Evolutionary conservation across 1,139 yeast genomes (phyloP), one percentile per base, ranked within the genome.

Genomic region (Debaryomyces sp.): DNA sequence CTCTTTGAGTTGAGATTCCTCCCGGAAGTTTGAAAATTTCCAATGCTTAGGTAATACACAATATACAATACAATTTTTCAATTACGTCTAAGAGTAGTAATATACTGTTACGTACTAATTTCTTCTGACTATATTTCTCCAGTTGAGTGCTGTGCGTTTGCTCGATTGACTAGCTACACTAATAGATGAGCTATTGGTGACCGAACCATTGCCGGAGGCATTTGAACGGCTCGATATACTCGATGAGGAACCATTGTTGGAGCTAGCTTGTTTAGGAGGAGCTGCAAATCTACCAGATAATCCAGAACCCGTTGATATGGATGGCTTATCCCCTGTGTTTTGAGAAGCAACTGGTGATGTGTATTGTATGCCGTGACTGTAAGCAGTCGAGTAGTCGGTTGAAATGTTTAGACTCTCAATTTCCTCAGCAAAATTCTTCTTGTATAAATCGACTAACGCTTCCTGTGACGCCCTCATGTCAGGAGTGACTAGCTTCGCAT

Each of bases 361-460:
- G 17, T 38, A 38, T 22, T 38, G 36, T 10, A 48, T 10, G n/a
- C 15, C 53, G 47, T 66, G 71, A 49, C 64, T 63, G 55, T 69
- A 69, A 12, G 55, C 55, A 27, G 55, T 46, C 1, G 71, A 74
- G 52, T 68, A 65, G 48, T 70, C 73, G 18, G 76, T 70, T 6
- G 66, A 58, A 36, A 75, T 60, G 60, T 64, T 69, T 64, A 73
- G 70, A 21, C 50, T 57, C 43, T 59, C 75, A 50, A 90, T 84
- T 60, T 90, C 97, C 7, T 74, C 80, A 34, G 74, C 72, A 67
- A 89, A 90, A 64, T 89, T 89, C 70, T 80, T 80, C 58, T 76
- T 76, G 67, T 81, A 89, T 52, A 89, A 69, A 46, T 79, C 81
- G 32, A 84, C 80, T 66, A 90, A 72, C 15, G 85, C 80, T 22